Evolutionary conservation across 163 green algal species (phyloP).

Genomic region (Picocystis sp.): DNA sequence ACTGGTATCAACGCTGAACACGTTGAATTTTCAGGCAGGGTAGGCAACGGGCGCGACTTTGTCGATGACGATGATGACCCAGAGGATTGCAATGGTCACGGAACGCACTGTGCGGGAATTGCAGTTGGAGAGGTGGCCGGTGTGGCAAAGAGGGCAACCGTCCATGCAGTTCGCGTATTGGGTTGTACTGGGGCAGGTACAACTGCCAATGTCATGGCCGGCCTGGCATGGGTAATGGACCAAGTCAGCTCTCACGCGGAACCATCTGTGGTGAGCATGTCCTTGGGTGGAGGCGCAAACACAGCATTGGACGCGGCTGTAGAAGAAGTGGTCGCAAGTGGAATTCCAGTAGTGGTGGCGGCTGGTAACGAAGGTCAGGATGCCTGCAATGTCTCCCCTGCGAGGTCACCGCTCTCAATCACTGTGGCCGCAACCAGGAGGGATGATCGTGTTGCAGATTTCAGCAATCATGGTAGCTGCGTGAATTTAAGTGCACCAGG

Average conservation of each 20-base stretch:
- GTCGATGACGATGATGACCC: conserved; percentile 31
- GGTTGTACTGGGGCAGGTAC: conserved; percentile 8
- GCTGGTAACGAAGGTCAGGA: conserved; percentile 37
- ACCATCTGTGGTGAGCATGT: conserved; percentile 14
- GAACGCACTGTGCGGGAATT: conserved; percentile 14
- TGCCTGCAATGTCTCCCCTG: conserved; percentile 10
- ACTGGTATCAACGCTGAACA: conserved; percentile 5
- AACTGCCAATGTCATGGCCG: conserved; percentile 5
- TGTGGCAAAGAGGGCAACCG: conserved; percentile 6
- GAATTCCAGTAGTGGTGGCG: conserved; percentile 38
- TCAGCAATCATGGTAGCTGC: too few species aligned
- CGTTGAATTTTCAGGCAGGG: conserved; percentile 9
- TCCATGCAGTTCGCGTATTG: conserved; percentile 8
- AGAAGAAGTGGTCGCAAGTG: conserved; percentile 10
- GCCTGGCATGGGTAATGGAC: conserved; percentile 9
- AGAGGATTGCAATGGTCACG: conserved; percentile 14
- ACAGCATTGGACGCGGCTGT: conserved; percentile 20
- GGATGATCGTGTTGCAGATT: too few species aligned
- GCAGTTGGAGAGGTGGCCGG: background rate
- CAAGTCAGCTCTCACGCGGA: background rate
- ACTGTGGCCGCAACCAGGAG: background rate
- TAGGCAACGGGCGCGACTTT: conserved; percentile 35
- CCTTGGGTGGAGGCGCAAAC: conserved; percentile 8
- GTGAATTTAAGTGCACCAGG: too few species aligned
- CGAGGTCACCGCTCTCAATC: background rate